Percentiles rank a stretch among this genome's conserved stretches.
These are phyloP conservation scores for Orbilia ellipsospora DNA, from an alignment of 2,329 filamentous ascomycete species.

Conservation along the genomic window DNA sequence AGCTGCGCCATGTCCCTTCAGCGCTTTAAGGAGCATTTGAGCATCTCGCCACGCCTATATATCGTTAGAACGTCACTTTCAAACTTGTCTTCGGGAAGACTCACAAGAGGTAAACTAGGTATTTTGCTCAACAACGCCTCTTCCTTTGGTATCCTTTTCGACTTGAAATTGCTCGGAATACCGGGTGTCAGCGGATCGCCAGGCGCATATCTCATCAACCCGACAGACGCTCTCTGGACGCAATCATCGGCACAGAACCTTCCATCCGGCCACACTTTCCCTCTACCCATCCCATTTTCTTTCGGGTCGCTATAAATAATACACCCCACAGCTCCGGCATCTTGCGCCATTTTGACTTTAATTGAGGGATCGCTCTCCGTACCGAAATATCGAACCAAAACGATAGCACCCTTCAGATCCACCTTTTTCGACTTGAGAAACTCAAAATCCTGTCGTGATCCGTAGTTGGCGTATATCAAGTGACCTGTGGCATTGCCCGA, in stretches of 20 bases:
- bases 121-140: conserved; percentile 81
- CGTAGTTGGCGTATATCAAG: conserved; percentile 92
- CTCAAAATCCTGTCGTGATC: conserved; percentile 84
- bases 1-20: conserved; percentile 78
- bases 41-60: conserved; percentile 80
- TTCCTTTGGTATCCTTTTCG: conserved; percentile 74
- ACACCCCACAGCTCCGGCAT: conserved; percentile 85
- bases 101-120: conserved; percentile 83
- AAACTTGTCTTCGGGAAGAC: conserved; percentile 7
- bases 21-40: conserved; percentile 77
- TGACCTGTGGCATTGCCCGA: conserved; percentile 86
- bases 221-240: conserved; percentile 84
- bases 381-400: conserved; percentile 82
- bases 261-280: conserved; percentile 78
- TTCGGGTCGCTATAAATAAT: conserved; percentile 92
- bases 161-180: conserved; percentile 76
- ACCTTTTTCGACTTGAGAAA: conserved; percentile 76
- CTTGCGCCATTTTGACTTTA: conserved; percentile 89
- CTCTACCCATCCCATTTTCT: conserved; percentile 82
- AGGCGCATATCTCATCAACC: conserved; percentile 81
- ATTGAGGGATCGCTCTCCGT: conserved; percentile 77
- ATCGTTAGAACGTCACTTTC: conserved; percentile 12
- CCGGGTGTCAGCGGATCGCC: conserved; percentile 95
- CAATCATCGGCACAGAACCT: conserved; percentile 82
- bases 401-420: conserved; percentile 81